phyloP scores from a whole-genome alignment of 768 basidiomycete species.

The Pholiota microspora region DNA sequence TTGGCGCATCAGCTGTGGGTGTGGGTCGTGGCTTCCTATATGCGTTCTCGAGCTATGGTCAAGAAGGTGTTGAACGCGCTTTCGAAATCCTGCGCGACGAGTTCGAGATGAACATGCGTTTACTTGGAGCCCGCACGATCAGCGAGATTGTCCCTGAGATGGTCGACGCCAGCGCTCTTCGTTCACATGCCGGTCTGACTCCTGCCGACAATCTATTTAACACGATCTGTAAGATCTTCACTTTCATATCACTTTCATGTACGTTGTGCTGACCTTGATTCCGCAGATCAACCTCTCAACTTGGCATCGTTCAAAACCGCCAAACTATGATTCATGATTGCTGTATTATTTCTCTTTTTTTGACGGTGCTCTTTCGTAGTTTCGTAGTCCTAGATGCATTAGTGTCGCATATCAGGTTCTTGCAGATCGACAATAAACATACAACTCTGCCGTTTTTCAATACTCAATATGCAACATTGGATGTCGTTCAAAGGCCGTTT shows the following conservation, averaged over 20 bases:
- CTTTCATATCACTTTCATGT: background rate
- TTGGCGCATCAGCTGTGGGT: conserved; percentile 69
- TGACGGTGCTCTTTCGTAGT: no score
- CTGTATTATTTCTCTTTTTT: no score
- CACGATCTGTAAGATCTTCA: conserved; percentile 70
- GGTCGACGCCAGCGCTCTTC: conserved; percentile 82
- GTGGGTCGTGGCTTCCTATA: conserved; percentile 85
- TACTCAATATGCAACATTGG: no score
- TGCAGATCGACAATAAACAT: no score
- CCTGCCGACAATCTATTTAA: conserved; percentile 73
- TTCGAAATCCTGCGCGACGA: conserved; percentile 86
- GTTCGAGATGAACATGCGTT: conserved; percentile 57
- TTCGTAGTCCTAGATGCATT: no score
- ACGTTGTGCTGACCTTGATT: no score
- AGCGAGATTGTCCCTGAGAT: conserved; percentile 42
- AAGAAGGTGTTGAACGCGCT: conserved; percentile 80
- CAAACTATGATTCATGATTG: no score
- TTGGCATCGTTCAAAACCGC: no score
- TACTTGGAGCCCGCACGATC: background rate
- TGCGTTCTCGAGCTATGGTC: conserved; percentile 84
- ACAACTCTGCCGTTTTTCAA: no score
- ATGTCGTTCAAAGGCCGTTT: no score
- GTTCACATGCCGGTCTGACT: conserved; percentile 61
- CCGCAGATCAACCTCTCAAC: no score
- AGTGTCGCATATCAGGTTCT: no score